These are phyloP conservation scores for Adiantum capillusveneris DNA, from an alignment of 75 land plant species.

Conservation along the genomic window DNA sequence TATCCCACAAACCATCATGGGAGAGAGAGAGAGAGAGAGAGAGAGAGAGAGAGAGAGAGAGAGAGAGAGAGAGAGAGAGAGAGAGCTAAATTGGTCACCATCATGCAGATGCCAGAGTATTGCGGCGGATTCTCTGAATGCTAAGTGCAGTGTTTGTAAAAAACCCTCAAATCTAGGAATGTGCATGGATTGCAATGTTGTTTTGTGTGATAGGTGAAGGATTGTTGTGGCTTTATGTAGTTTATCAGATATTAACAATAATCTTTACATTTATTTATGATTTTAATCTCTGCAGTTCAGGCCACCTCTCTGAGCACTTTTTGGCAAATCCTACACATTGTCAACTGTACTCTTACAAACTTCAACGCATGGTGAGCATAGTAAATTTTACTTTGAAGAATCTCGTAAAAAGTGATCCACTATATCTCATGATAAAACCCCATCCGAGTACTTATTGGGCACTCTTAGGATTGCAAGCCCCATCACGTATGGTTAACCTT, in stretches of 20 bases:
- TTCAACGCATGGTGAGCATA: constrained; percentile 42
- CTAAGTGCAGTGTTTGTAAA: constrained; percentile 39
- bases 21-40: no score
- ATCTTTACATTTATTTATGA: constrained; percentile 1
- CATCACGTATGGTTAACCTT: no score
- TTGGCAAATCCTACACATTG: constrained; percentile 36
- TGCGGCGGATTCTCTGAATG: constrained; percentile 17
- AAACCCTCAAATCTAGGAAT: constrained; percentile 29
- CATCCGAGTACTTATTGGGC: no score
- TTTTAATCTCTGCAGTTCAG: constrained; percentile 34
- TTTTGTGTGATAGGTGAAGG: constrained; percentile 42
- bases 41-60: no score
- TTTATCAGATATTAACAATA: not conserved
- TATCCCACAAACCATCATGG: no score
- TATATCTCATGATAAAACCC: not conserved
- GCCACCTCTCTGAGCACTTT: constrained; percentile 53
- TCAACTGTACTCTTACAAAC: constrained; percentile 47
- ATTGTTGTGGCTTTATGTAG: not conserved
- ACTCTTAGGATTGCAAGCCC: no score
- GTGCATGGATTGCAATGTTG: constrained; percentile 40
- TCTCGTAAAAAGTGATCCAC: not conserved
- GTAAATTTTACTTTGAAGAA: not conserved
- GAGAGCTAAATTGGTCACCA: no score
- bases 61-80: no score
- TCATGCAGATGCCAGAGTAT: constrained; percentile 55